phyloP scores from a whole-genome alignment of 192 early-diverging fungal genomes.

The Endogone sp. region DNA sequence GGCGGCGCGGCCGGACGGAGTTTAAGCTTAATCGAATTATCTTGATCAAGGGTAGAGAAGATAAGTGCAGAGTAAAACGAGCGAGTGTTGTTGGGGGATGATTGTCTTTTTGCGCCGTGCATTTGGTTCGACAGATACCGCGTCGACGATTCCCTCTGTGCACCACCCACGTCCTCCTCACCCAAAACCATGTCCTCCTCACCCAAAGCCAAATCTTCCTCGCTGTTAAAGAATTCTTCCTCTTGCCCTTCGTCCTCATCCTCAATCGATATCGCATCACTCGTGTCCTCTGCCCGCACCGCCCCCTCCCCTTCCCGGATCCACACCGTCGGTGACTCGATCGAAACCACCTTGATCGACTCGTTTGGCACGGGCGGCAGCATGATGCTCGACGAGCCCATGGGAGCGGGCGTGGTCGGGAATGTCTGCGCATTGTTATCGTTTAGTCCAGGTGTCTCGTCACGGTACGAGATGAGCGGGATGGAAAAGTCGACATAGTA shows the following conservation, averaged over 20 bases:
- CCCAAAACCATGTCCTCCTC: too few relatives aligned
- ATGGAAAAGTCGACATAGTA: constrained; percentile 50
- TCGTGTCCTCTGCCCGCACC: constrained; percentile 2
- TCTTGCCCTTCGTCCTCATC: neutral
- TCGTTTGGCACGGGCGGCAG: constrained; percentile 31
- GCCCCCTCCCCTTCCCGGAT: constrained; percentile 29
- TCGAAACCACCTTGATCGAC: constrained; percentile 46
- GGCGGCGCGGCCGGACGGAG: constrained; percentile 26
- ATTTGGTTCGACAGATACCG: too few relatives aligned
- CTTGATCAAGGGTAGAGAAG: constrained; percentile 41
- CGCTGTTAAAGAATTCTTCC: neutral
- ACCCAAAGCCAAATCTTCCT: neutral
- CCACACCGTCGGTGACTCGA: constrained; percentile 46
- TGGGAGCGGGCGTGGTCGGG: neutral
- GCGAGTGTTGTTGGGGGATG: neutral
- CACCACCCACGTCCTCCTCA: too few relatives aligned
- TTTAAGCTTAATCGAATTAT: constrained; percentile 41
- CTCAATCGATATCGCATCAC: neutral
- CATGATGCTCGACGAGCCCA: constrained; percentile 28
- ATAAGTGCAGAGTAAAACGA: constrained; percentile 36
- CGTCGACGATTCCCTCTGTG: too few relatives aligned
- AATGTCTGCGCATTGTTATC: constrained; percentile 26
- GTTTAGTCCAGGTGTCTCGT: constrained; percentile 53
- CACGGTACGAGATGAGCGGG: constrained; percentile 47
- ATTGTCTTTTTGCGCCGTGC: too few relatives aligned